Evolutionary conservation across 2,329 filamentous ascomycete species (phyloP).

Genomic region (Rutstroemia sp.): DNA sequence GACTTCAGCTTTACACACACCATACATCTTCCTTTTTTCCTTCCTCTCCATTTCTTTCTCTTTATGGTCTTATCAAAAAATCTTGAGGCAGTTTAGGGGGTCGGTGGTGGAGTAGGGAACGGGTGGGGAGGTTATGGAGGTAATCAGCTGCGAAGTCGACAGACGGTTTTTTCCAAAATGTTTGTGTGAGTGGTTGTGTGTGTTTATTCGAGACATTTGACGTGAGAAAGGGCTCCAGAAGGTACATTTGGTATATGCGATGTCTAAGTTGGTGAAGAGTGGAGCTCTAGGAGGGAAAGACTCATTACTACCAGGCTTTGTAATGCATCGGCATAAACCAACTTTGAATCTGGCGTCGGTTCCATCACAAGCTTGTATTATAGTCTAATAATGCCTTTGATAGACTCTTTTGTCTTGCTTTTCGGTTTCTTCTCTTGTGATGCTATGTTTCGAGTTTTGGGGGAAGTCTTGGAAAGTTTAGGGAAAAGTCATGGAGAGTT

Average conservation of each 20-base stretch:
- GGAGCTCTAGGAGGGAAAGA: slow-evolving; percentile 8
- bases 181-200: slow-evolving; percentile 3
- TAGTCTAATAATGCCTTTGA: slow-evolving; percentile 10
- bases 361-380: slow-evolving; percentile 8
- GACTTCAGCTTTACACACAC: slow-evolving; percentile 20
- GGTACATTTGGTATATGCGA: slow-evolving; percentile 15
- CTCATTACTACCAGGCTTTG: slow-evolving; percentile 3
- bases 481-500: no score
- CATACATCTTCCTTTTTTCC: slow-evolving; percentile 18
- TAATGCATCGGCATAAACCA: slow-evolving; percentile 8
- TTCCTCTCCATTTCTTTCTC: slow-evolving; percentile 16
- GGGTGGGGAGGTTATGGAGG: slow-evolving; percentile 13
- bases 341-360: slow-evolving; percentile 9
- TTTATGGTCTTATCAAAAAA: slow-evolving; percentile 23
- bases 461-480: neutral
- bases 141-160: slow-evolving; percentile 16
- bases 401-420: neutral
- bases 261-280: slow-evolving; percentile 13
- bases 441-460: neutral
- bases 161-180: slow-evolving; percentile 14
- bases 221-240: slow-evolving; percentile 21
- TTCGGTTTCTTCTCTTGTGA: neutral
- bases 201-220: slow-evolving; percentile 3
- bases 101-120: neutral
- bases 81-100: slow-evolving; percentile 21